These are phyloP conservation scores for Neocucurbitaria cava DNA, from an alignment of 2,329 filamentous ascomycete genomes.

Conservation along the genomic window DNA sequence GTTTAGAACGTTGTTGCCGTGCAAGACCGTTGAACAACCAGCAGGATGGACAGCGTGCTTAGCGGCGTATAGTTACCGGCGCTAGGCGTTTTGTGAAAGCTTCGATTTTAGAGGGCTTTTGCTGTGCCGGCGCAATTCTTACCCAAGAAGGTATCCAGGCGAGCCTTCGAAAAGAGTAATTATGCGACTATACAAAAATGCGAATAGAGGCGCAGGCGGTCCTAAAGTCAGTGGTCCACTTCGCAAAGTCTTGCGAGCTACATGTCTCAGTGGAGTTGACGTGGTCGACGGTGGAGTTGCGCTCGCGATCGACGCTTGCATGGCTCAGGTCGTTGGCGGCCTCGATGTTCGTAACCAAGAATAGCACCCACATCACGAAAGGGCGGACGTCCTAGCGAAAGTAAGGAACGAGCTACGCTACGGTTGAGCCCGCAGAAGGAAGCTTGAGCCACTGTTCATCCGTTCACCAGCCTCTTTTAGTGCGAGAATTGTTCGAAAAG, in stretches of 20 bases:
- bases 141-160: neutral
- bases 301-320: neutral
- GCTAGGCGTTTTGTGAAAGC: constrained; percentile 15
- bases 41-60: constrained; percentile 17
- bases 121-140: constrained; percentile 1
- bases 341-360: neutral
- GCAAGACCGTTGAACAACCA: constrained; percentile 15
- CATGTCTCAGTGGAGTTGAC: neutral
- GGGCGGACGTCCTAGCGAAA: neutral
- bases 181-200: neutral
- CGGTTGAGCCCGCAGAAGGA: neutral
- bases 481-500: neutral
- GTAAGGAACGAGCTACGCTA: neutral
- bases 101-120: constrained; percentile 18
- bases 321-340: neutral
- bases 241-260: neutral
- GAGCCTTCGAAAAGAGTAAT: neutral
- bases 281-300: neutral
- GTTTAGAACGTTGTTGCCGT: constrained; percentile 5
- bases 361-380: neutral
- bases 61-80: constrained; percentile 24
- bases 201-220: neutral
- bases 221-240: neutral
- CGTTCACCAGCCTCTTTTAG: neutral
- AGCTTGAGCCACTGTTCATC: neutral